A percentile compares a stretch with the other conserved stretches of the same genome.
Conservation (phyloP, 163 green algal species). For the Scenedesmus sp. region DNA sequence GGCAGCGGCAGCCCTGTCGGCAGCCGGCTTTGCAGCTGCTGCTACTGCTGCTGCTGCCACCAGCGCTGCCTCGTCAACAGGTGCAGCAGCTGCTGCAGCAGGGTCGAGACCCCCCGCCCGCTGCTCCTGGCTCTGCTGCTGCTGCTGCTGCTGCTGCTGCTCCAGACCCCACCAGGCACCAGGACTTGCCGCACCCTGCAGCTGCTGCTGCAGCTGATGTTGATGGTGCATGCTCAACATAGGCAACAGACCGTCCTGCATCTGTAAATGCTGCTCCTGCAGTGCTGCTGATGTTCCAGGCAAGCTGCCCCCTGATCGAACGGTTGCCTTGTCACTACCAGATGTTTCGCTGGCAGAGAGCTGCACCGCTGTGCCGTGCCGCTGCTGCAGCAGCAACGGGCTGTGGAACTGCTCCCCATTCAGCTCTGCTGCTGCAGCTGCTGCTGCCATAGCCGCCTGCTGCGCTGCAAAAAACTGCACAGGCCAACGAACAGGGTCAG, state of each 20-base stretch:
- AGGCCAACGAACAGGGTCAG: background rate
- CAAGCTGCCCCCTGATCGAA: background rate
- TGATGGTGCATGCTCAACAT: background rate
- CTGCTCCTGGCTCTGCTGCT: slow-evolving; percentile 5
- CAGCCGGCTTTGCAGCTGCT: background rate
- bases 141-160: slow-evolving; percentile 24
- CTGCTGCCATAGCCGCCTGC: background rate
- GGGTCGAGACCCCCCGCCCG: background rate
- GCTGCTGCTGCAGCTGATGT: slow-evolving; percentile 22
- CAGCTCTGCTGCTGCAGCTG: background rate
- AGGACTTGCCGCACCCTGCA: background rate
- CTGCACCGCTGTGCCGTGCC: background rate
- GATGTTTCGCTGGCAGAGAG: slow-evolving; percentile 13
- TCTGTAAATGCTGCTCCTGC: background rate
- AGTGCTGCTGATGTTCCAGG: background rate
- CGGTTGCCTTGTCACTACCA: slow-evolving; percentile 11
- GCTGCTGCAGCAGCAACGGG: background rate
- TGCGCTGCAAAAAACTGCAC: background rate
- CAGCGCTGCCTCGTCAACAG: slow-evolving; percentile 6
- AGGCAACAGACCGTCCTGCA: background rate
- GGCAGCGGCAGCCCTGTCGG: background rate
- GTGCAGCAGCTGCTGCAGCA: slow-evolving; percentile 9
- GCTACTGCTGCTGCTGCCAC: background rate
- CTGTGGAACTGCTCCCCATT: background rate
- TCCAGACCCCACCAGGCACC: background rate